A percentile compares a stretch with the other conserved stretches of the same genome.
Conservation (phyloP, 2,329 filamentous ascomycete genomes). For the Fusarium sp. region DNA sequence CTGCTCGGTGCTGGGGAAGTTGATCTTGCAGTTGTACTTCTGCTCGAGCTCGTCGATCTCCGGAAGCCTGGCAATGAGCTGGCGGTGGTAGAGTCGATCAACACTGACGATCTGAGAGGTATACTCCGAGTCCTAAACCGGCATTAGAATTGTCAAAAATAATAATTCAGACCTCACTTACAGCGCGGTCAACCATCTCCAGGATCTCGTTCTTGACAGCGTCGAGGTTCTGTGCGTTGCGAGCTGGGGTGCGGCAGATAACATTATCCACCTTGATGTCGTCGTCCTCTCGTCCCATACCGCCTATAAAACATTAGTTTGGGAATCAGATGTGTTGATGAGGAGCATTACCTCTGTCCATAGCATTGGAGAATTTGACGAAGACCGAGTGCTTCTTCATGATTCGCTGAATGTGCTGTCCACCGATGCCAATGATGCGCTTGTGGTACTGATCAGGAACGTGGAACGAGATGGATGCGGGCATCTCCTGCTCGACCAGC, state of each 20-base stretch:
- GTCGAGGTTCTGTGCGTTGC: constrained; percentile 96
- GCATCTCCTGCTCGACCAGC: constrained; percentile 98
- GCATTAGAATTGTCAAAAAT: constrained; percentile 4
- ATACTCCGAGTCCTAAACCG: constrained; percentile 86
- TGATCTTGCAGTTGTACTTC: constrained; percentile 99
- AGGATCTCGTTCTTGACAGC: constrained; percentile 98
- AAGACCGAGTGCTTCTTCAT: constrained; percentile 99
- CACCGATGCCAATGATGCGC: constrained; percentile 97
- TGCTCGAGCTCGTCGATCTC: constrained; percentile 97
- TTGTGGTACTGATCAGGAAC: constrained; percentile 99
- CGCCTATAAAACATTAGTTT: constrained; percentile 50
- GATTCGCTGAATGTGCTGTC: constrained; percentile 98
- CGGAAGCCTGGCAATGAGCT: constrained; percentile 86
- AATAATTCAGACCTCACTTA: constrained; percentile 56
- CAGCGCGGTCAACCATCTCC: constrained; percentile 97
- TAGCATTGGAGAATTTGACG: constrained; percentile 99
- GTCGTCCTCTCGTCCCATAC: constrained; percentile 94
- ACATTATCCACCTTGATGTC: constrained; percentile 99
- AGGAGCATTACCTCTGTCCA: constrained; percentile 79
- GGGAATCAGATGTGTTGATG: constrained; percentile 3
- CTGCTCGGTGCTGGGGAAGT: constrained; percentile 96
- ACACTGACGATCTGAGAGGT: constrained; percentile 94
- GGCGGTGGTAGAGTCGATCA: constrained; percentile 94
- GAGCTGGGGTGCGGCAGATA: constrained; percentile 95
- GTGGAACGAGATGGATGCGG: constrained; percentile 98